Evolutionary conservation across 305 asterid genomes (phyloP).

Genomic region (Solanum hybrid): DNA sequence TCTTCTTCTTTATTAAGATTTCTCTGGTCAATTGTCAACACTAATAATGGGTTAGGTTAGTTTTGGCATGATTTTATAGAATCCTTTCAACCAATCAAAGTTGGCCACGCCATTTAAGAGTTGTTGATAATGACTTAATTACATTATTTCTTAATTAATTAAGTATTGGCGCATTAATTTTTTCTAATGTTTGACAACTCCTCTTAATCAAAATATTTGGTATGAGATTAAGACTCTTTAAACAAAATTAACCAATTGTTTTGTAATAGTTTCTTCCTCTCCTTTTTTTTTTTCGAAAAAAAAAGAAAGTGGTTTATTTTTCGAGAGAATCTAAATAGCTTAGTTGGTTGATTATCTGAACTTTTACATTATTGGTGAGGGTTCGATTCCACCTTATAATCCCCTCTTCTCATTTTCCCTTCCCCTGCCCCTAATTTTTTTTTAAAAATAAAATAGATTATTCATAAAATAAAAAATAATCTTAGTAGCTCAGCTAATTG

Average conservation of each 20-base stretch:
- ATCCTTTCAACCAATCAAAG: constrained; percentile 15
- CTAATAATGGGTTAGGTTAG: constrained; percentile 30
- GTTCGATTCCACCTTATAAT: neutral
- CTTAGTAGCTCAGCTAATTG: neutral
- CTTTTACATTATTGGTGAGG: neutral
- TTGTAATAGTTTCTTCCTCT: neutral
- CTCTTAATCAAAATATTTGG: neutral
- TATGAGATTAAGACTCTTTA: neutral
- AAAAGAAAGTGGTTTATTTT: neutral
- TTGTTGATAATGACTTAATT: neutral
- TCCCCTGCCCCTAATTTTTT: neutral
- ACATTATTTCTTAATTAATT: neutral
- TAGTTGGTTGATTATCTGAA: neutral
- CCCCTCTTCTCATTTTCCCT: neutral
- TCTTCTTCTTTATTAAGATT: neutral
- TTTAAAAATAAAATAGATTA: too few relatives aligned
- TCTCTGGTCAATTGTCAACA: neutral
- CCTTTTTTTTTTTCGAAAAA: too few relatives aligned
- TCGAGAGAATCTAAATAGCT: too few relatives aligned
- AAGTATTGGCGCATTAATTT: neutral
- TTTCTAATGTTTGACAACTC: neutral
- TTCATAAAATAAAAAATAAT: too few relatives aligned
- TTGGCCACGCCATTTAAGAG: constrained; percentile 6
- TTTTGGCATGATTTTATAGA: constrained; percentile 24
- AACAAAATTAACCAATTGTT: neutral